A percentile compares a stretch with the other conserved stretches of the same genome.
Conservation (phyloP, 176 grass and related monocot genomes). For the Hordeum vulgare region MorexV3_pseudomolecules_assembly NC_058524.1:560354032-560354531, state of each 20-base stretch:
- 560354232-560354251: neutral
- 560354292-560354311: neutral
- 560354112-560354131: no score
- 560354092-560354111: no score
- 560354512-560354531: neutral
- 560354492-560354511: neutral
- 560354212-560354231: neutral
- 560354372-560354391: neutral
- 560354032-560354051: neutral
- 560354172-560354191: no score
- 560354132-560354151: no score
- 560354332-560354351: neutral
- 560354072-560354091: no score
- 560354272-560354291: neutral
- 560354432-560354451: neutral
- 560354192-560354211: no score
- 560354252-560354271: neutral
- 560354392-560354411: neutral
- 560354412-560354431: neutral
- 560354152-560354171: no score
- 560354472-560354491: neutral
- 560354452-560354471: neutral
- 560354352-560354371: conserved; percentile 6
- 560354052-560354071: no score
- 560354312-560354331: neutral